Conservation (phyloP, 1,139 yeast genomes). For the Sugiyamaella xylanicola region DNA sequence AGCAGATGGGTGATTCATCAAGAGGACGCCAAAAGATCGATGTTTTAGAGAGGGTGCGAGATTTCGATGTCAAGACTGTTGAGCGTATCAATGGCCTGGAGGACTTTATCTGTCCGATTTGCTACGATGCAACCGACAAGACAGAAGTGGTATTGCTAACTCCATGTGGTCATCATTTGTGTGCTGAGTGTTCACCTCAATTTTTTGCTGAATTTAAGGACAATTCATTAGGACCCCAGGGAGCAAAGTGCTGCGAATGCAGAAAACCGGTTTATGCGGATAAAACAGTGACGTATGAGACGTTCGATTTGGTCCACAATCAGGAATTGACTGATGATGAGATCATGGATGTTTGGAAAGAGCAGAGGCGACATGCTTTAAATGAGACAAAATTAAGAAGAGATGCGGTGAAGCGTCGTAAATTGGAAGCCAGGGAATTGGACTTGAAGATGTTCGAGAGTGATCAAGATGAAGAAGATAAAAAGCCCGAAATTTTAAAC, state of each 20-base stretch:
- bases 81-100: conserved; percentile 30
- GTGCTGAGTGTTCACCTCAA: conserved; percentile 38
- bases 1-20: conserved; percentile 39
- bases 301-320: conserved; percentile 35
- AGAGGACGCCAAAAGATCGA: conserved; percentile 26
- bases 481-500: conserved; percentile 3
- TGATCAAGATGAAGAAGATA: conserved; percentile 19
- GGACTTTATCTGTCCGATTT: conserved; percentile 63
- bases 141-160: conserved; percentile 43
- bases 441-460: conserved; percentile 27
- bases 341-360: conserved; percentile 26
- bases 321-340: conserved; percentile 31
- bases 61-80: conserved; percentile 28
- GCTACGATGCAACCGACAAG: conserved; percentile 61
- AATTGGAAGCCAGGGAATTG: conserved; percentile 18
- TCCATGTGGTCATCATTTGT: conserved; percentile 42
- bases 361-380: conserved; percentile 10
- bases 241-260: conserved; percentile 35
- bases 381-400: conserved; percentile 18
- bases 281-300: conserved; percentile 31
- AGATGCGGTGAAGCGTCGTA: conserved; percentile 14
- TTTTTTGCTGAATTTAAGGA: conserved; percentile 28
- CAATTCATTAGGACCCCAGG: conserved; percentile 24
- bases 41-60: conserved; percentile 29
- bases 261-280: conserved; percentile 26